Percentiles rank a stretch among this genome's conserved stretches.
These are phyloP conservation scores for Fusarium sp. DNA, from an alignment of 2,329 filamentous ascomycete species.

Conservation along the genomic window DNA sequence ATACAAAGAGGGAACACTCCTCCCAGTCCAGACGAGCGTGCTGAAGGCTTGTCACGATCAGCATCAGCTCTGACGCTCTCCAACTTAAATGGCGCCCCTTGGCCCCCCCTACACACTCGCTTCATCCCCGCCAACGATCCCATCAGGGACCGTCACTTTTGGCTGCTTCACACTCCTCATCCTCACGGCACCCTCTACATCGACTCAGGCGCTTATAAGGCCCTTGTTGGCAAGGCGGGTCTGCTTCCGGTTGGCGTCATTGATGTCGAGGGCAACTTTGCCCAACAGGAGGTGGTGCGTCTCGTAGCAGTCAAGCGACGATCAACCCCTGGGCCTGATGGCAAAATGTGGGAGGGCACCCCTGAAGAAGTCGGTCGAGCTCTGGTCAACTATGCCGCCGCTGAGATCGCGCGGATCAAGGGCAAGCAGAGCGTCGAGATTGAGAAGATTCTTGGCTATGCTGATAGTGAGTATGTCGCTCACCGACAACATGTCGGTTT, in stretches of 20 bases:
- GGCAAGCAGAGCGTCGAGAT: conserved; percentile 88
- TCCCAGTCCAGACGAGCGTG: conserved; percentile 40
- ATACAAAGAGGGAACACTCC: conserved; percentile 27
- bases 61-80: conserved; percentile 54
- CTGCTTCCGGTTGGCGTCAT: conserved; percentile 91
- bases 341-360: conserved; percentile 60
- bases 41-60: conserved; percentile 52
- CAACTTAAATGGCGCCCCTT: conserved; percentile 42
- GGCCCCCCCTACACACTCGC: conserved; percentile 84
- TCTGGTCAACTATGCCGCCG: conserved; percentile 90
- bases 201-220: conserved; percentile 86
- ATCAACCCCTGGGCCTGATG: conserved; percentile 51
- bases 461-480: conserved; percentile 93
- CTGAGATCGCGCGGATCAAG: conserved; percentile 85
- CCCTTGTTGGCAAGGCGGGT: conserved; percentile 83
- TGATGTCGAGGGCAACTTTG: conserved; percentile 87
- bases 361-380: conserved; percentile 84
- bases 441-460: conserved; percentile 82
- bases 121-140: conserved; percentile 87
- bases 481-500: conserved; percentile 88
- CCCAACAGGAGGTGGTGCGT: conserved; percentile 91
- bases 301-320: conserved; percentile 79
- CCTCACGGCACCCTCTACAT: conserved; percentile 94
- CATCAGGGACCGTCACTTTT: conserved; percentile 94
- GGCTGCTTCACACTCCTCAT: conserved; percentile 91